phyloP scores from a whole-genome alignment of 1,284 basidiomycete genomes.

The Pascua guehoae region DNA sequence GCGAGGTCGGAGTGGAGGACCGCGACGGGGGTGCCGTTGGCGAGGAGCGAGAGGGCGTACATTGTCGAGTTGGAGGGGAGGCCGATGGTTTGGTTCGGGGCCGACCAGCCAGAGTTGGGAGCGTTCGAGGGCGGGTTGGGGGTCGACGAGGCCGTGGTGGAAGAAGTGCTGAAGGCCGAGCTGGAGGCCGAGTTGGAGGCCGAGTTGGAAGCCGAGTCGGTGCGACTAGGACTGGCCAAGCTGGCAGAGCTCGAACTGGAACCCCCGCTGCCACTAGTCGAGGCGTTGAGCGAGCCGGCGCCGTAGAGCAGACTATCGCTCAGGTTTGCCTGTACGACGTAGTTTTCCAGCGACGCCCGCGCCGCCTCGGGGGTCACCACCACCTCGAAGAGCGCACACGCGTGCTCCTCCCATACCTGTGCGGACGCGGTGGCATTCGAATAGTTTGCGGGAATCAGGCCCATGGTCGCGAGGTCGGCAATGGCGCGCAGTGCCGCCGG shows the following conservation, averaged over 20 bases:
- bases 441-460: constrained; percentile 43
- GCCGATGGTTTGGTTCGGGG: constrained; percentile 14
- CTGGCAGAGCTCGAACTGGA: not conserved
- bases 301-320: constrained; percentile 38
- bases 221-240: too few relatives aligned
- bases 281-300: constrained; percentile 21
- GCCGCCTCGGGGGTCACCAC: constrained; percentile 42
- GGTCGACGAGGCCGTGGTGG: not conserved
- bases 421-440: constrained; percentile 42
- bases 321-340: constrained; percentile 49
- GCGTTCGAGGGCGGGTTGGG: not conserved
- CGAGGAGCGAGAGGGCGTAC: constrained; percentile 47
- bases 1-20: constrained; percentile 51
- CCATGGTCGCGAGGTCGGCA: constrained; percentile 44
- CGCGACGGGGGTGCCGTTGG: constrained; percentile 40
- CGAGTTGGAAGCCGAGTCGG: not conserved
- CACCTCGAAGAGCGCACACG: constrained; percentile 52
- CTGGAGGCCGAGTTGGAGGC: not conserved
- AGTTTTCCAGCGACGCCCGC: constrained; percentile 48
- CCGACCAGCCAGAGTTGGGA: constrained; percentile 9
- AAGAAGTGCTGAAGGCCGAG: not conserved
- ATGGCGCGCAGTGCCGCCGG: constrained; percentile 55
- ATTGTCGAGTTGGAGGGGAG: constrained; percentile 7
- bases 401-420: constrained; percentile 51
- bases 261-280: constrained; percentile 15